Base-by-base conservation (phyloP, 2,329 filamentous ascomycete species). In the Trichoderma oligosporum region DNA sequence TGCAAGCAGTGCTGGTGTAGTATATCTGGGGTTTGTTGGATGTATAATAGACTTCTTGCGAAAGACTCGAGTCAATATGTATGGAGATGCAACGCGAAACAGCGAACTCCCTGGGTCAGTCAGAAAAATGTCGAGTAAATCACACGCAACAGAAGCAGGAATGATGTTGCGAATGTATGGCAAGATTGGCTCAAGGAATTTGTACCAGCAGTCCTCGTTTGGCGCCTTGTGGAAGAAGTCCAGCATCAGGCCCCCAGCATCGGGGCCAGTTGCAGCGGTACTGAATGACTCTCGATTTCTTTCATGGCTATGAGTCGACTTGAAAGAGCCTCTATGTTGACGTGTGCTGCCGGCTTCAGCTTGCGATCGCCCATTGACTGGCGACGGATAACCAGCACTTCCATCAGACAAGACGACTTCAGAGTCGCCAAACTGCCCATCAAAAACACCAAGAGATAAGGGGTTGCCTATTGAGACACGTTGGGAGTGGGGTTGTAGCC, bases 91-190 rank as follows among this genome's bases (percentile, higher is more conserved):
- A 35, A 70, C 73, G 12, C 73, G 71, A 58, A 77, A 76, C 0
- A 76, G 65, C 3, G 74, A 75, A 53, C 69, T 75, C 3, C 73
- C 74, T 0, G 75, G 72, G 24, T 77, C 75, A 9, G 72, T 73
- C 58, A 80, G 71, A 60, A 76, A 80, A 1, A 78, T 70, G 47
- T 79, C 77, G 2, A 80, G 67, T 11, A 80, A 69, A 24, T 79
- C 73, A 51, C 74, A 78, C 0, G 77, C 77, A 2, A 77, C 67
- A 2, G 70, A 69, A 2, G 70, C 67, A 2, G 72, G 67, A 39
- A 79, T 67, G 44, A 76, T 72, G 41, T 70, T 67, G 20, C 68
- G 59, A 4, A 78, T 65, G 27, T 69, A 69, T 0, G 73, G 74
- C 16, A 78, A 61, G 1, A 79, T 63, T 0, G 73, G 70, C 4